phyloP scores from a whole-genome alignment of 2,329 filamentous ascomycete genomes.

The Teratosphaeria viscida region DNA sequence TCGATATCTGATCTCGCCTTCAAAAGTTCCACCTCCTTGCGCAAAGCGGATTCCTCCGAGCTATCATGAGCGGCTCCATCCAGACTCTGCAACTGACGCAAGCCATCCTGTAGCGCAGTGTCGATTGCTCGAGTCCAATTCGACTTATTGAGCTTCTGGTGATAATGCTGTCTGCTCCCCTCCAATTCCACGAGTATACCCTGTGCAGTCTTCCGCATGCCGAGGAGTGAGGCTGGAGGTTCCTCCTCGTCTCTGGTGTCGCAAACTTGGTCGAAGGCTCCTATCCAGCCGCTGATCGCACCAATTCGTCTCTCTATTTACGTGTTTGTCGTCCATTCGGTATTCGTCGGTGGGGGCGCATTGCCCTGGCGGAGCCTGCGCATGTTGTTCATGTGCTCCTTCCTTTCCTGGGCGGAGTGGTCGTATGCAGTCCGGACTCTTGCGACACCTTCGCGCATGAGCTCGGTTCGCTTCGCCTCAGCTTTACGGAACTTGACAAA shows the following conservation, averaged over 20 bases:
- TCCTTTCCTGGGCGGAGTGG: conserved; percentile 63
- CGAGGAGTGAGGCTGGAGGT: conserved; percentile 53
- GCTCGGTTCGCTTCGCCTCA: conserved; percentile 67
- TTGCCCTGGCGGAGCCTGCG: conserved; percentile 69
- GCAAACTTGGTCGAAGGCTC: conserved; percentile 76
- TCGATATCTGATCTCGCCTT: conserved; percentile 77
- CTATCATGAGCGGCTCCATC: conserved; percentile 50
- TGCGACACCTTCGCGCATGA: conserved; percentile 66
- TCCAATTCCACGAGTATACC: conserved; percentile 86
- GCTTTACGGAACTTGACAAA: conserved; percentile 88
- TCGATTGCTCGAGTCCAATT: conserved; percentile 85
- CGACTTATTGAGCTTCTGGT: conserved; percentile 67
- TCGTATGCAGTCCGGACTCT: conserved; percentile 78
- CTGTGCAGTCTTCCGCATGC: conserved; percentile 78
- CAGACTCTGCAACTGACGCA: conserved; percentile 65
- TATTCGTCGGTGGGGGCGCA: too few relatives aligned
- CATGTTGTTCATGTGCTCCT: conserved; percentile 69
- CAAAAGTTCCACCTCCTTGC: conserved; percentile 74
- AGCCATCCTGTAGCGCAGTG: conserved; percentile 74
- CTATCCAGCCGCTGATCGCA: conserved; percentile 83
- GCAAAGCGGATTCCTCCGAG: conserved; percentile 55
- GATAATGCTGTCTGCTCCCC: conserved; percentile 78
- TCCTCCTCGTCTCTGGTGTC: conserved; percentile 61
- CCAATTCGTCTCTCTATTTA: conserved; percentile 79
- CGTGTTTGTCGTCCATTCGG: too few relatives aligned